Conservation (phyloP, 257 asterid genomes). For the Solanum microdontum region DNA sequence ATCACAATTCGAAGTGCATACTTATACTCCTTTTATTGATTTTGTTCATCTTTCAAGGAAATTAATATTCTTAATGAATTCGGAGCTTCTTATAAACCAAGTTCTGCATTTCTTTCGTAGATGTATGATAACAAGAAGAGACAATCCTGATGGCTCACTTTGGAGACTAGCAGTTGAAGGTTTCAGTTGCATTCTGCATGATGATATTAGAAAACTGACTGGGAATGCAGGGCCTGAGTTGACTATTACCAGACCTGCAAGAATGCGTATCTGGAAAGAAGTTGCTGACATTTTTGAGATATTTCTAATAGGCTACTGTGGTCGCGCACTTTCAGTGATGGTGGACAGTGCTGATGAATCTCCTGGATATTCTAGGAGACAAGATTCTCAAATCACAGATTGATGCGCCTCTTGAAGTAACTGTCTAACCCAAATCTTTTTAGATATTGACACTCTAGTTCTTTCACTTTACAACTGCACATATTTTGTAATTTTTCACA, state of each 20-base stretch:
- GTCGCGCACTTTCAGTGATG: conserved; percentile 65
- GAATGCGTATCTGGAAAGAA: conserved; percentile 87
- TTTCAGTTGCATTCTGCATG: conserved; percentile 56
- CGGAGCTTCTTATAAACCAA: background rate
- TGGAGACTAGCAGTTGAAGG: conserved; percentile 95
- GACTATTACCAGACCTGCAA: conserved; percentile 34
- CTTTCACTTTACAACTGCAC: conserved; percentile 10
- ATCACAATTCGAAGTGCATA: background rate
- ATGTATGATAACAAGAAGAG: conserved; percentile 97
- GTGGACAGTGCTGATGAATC: conserved; percentile 57
- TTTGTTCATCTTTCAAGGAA: background rate
- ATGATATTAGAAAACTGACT: conserved; percentile 39
- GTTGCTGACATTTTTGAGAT: conserved; percentile 86
- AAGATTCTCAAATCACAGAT: conserved; percentile 57
- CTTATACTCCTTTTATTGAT: background rate
- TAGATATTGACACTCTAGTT: background rate
- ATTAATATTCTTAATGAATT: background rate
- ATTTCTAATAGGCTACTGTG: conserved; percentile 89
- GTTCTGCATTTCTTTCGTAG: conserved; percentile 24
- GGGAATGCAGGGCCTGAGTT: conserved; percentile 21
- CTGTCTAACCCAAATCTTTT: conserved; percentile 7
- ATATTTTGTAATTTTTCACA: background rate
- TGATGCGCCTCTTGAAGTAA: conserved; percentile 78
- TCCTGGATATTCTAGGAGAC: conserved; percentile 72
- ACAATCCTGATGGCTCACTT: conserved; percentile 83